phyloP scores from a whole-genome alignment of 1,139 yeast genomes.

The Sugiyamaella xylanicola region DNA sequence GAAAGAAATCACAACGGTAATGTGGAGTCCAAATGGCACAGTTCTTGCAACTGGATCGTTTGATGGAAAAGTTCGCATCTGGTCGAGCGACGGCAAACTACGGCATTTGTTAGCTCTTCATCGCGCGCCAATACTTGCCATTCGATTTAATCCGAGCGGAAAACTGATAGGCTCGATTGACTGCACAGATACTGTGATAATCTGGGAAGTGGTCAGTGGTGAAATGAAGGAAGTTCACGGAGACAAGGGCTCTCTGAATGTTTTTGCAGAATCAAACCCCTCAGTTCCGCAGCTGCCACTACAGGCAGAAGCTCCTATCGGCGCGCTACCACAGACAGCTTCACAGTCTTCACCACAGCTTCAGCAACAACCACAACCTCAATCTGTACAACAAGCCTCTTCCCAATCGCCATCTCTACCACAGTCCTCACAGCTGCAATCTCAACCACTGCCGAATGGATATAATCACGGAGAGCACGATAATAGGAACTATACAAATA shows the following conservation, averaged over 20 bases:
- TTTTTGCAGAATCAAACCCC: too few relatives aligned
- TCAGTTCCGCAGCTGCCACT: too few relatives aligned
- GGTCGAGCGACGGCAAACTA: slow-evolving; percentile 45
- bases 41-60: slow-evolving; percentile 39
- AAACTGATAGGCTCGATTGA: slow-evolving; percentile 48
- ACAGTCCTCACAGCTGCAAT: too few relatives aligned
- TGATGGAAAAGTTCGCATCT: slow-evolving; percentile 40
- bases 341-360: too few relatives aligned
- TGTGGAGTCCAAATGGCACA: slow-evolving; percentile 39
- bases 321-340: too few relatives aligned
- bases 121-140: slow-evolving; percentile 52
- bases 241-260: slow-evolving; percentile 25
- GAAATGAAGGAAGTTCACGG: slow-evolving; percentile 50
- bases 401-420: too few relatives aligned
- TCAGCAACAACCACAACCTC: too few relatives aligned
- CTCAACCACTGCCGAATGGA: too few relatives aligned
- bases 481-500: background rate
- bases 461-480: background rate
- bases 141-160: slow-evolving; percentile 55
- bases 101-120: slow-evolving; percentile 60
- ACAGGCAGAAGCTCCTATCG: too few relatives aligned
- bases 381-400: too few relatives aligned
- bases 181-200: slow-evolving; percentile 46
- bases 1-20: slow-evolving; percentile 36
- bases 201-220: slow-evolving; percentile 59